phyloP scores from a whole-genome alignment of 129 eudicot genomes.

The Lactuca saligna region DNA sequence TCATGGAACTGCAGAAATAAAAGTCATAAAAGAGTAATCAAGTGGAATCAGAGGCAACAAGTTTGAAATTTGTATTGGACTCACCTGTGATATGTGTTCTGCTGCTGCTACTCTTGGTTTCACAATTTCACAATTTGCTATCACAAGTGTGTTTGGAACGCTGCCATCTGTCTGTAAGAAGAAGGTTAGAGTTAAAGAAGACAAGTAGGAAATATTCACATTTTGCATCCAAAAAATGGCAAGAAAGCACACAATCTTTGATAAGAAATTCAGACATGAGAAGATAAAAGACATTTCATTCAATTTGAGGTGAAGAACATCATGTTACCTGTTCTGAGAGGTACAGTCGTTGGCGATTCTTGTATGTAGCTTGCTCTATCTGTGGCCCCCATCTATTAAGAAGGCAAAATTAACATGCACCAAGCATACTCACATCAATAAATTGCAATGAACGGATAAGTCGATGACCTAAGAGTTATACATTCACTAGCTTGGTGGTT shows the following conservation, averaged over 20 bases:
- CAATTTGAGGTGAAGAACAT: constrained; percentile 13
- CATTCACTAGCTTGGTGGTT: neutral
- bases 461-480: too few relatives aligned
- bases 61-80: neutral
- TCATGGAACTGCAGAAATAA: constrained; percentile 62
- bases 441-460: too few relatives aligned
- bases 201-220: constrained; percentile 9
- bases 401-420: neutral
- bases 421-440: neutral
- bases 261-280: neutral
- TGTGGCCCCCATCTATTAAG: constrained; percentile 77
- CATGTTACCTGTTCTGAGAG: constrained; percentile 84
- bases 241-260: constrained; percentile 9
- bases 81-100: constrained; percentile 91
- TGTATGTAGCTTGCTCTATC: constrained; percentile 87
- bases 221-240: constrained; percentile 2
- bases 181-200: neutral
- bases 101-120: constrained; percentile 94
- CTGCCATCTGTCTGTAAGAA: constrained; percentile 84
- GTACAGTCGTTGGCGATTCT: constrained; percentile 90
- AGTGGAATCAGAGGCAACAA: neutral
- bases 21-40: neutral
- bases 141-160: constrained; percentile 87
- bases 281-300: neutral
- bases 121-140: constrained; percentile 89